Evolutionary conservation across 768 basidiomycete species (phyloP), one percentile per base, ranked within the genome.

Genomic region (Leucogyrophana mollusca): DNA sequence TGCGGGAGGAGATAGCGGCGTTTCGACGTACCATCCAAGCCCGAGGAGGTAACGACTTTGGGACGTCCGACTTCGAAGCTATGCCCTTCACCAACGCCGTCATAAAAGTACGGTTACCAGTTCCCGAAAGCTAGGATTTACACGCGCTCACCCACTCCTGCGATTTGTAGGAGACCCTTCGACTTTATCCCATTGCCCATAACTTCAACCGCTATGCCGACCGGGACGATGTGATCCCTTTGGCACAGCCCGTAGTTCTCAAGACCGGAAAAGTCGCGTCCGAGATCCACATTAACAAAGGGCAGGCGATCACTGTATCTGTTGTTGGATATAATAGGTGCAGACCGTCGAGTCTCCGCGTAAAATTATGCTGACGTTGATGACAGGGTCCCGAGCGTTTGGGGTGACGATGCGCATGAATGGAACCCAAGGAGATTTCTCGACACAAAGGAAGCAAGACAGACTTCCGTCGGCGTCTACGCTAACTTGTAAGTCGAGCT

Each of bases 181-280:
- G 69, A 4, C 49, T 65, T 8, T 64, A 70, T 41, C 64, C 66
- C 0, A 59, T 68, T 24, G 59, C 58, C 17, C 59, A 59, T 39
- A 49, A 46, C 9, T 50, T 64, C 27, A 16, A 48, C 13, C 61
- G 68, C 23, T 34, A 24, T 13, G 64, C 67, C 1, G 50, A 43
- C 2, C 42, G 44, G 5, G 66, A 71, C 22, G 67, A 67, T 43
- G 54, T 62, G 9, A 57, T 71, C 20, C 70, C 68, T 2, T 58
- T 71, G 10, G 47, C 62, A 1, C 33, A 53, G 8, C 68, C 68
- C 3, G 50, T 70, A 35, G 46, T 39, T 14, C 55, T 59, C 4
- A 52, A 40, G 21, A 52, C 53, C 0, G 70, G 59, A 10, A 47
- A 52, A 32, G 38, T 23, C 4, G 45, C 58, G 13, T 42, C 39